phyloP scores from a whole-genome alignment of 2,329 filamentous ascomycete species.

The Pseudocercospora ulei region DNA sequence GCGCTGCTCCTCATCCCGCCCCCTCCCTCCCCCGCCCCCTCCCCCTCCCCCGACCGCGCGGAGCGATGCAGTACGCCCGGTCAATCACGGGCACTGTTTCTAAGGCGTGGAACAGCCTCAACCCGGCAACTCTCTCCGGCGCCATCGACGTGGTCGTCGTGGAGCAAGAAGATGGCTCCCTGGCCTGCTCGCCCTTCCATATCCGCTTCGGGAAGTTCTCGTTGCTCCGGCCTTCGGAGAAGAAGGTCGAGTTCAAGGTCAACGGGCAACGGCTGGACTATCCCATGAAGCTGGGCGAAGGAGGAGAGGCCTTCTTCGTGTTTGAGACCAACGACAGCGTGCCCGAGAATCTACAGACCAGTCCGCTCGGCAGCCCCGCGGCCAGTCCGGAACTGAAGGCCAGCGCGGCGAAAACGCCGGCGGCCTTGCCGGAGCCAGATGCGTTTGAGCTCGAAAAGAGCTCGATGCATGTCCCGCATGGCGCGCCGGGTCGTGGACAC shows the following conservation, averaged over 20 bases:
- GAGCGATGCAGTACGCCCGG: slow-evolving; percentile 86
- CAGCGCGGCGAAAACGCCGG: slow-evolving; percentile 37
- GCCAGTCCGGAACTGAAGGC: slow-evolving; percentile 62
- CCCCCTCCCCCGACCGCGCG: not conserved
- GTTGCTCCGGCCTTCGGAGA: slow-evolving; percentile 84
- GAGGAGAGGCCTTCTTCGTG: slow-evolving; percentile 96
- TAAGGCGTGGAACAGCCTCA: slow-evolving; percentile 99
- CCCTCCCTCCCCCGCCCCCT: too few species aligned
- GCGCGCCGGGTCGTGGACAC: slow-evolving; percentile 16
- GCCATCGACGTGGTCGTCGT: slow-evolving; percentile 99
- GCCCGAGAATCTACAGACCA: slow-evolving; percentile 88
- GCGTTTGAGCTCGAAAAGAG: slow-evolving; percentile 54
- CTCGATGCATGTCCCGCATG: slow-evolving; percentile 9
- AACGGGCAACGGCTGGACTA: slow-evolving; percentile 87
- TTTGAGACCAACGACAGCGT: slow-evolving; percentile 91
- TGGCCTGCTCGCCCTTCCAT: slow-evolving; percentile 93
- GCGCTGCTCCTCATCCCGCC: too few species aligned
- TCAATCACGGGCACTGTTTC: slow-evolving; percentile 92
- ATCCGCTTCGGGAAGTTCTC: slow-evolving; percentile 99
- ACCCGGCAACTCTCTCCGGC: slow-evolving; percentile 90
- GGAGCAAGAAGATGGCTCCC: slow-evolving; percentile 78
- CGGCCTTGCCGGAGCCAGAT: slow-evolving; percentile 57
- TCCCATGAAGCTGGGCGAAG: slow-evolving; percentile 96
- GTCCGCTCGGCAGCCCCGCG: slow-evolving; percentile 82
- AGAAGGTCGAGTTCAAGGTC: slow-evolving; percentile 97